Conservation (phyloP, 495 filamentous ascomycete species). For the Penicillium angulare region DNA sequence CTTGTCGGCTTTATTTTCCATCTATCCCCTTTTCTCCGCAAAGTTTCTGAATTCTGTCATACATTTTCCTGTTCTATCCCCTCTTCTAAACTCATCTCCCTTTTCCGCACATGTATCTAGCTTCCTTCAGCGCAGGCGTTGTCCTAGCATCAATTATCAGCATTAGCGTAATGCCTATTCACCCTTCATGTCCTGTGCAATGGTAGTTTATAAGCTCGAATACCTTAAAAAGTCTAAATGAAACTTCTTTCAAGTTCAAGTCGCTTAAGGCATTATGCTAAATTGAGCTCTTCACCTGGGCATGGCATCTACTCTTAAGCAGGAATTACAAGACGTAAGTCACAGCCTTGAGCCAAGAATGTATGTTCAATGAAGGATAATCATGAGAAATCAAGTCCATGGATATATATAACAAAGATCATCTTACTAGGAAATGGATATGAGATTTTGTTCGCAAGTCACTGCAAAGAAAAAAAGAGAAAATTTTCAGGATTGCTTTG, state of each 20-base stretch:
- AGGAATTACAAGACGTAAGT: too few species aligned
- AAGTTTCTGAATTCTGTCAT: constrained; percentile 6
- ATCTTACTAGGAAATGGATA: not conserved
- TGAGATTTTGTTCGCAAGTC: not conserved
- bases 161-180: constrained; percentile 29
- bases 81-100: constrained; percentile 1
- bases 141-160: constrained; percentile 34
- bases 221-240: too few species aligned
- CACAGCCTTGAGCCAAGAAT: too few species aligned
- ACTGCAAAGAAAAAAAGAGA: constrained; percentile 1
- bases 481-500: constrained; percentile 14
- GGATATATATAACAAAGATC: constrained; percentile 1
- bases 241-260: too few species aligned
- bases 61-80: constrained; percentile 4
- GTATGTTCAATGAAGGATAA: not conserved
- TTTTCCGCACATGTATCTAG: constrained; percentile 25
- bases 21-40: not conserved
- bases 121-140: constrained; percentile 32
- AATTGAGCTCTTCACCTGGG: too few species aligned
- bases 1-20: not conserved
- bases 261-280: too few species aligned
- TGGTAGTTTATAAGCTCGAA: too few species aligned
- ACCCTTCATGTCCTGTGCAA: too few species aligned
- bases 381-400: not conserved
- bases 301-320: too few species aligned